Base-by-base conservation (phyloP, 2,329 filamentous ascomycete species). In the Aciculosporium take region DNA sequence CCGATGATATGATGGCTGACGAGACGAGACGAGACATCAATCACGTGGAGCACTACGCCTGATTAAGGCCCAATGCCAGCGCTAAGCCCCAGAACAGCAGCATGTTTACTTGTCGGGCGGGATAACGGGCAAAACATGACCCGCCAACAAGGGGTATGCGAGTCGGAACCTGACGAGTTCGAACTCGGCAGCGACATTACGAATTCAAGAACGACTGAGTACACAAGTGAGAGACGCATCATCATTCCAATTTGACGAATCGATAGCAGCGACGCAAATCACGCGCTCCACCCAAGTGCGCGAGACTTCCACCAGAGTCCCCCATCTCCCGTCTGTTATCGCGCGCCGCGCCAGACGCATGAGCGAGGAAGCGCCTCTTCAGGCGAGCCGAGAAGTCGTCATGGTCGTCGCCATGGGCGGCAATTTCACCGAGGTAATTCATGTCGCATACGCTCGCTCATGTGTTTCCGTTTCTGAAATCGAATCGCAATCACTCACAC, bases 91-190 rank as follows among this genome's bases (percentile, higher is more conserved):
- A 10, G 56, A 53, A 17, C 23, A 46, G 53, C 49, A 57, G 31
- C 36, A 48, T 59, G 55, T 59, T 59, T 59, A 59, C 49, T 48
- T 24, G 7, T n/a, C 12, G 37, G 29, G 42, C 34, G 42, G 37
- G 35, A 13, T 37, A 10, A 34, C 28, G 7, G 34, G 48, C 51
- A 57, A 54, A 58, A 58, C 54, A 58, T 23, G 38, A 17, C 25
- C 40, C 32, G 29, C 44, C 41, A 41, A 35, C 34, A 27, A n/a
- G n/a, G n/a, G 34, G 37, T 13, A n/a, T 28, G 39, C 40, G 21
- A 43, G 27, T 13, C n/a, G n/a, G n/a, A n/a, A n/a, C 30, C 18
- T 21, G 37, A 17, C 37, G 36, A 29, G 17, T 23, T 41, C 33
- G n/a, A n/a, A n/a, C n/a, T n/a, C n/a, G n/a, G 8, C 29, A 41